These are phyloP conservation scores for Glutinoglossum americanum DNA, from an alignment of 495 filamentous ascomycete genomes.

Conservation along the genomic window DNA sequence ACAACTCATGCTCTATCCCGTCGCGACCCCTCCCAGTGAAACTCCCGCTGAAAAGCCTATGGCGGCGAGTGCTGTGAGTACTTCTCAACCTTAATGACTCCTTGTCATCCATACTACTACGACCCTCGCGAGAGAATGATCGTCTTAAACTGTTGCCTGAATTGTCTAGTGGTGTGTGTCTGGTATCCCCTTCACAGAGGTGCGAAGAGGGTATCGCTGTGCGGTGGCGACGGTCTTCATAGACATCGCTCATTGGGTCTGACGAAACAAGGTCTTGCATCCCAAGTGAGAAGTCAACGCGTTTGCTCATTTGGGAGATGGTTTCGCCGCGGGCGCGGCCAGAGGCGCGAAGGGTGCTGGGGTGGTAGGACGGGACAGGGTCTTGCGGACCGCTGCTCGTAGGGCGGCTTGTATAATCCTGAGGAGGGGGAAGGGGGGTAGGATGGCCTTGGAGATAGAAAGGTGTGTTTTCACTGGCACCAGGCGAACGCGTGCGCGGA, in stretches of 20 bases:
- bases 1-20: background rate
- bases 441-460: slow-evolving; percentile 32
- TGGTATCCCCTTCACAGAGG: background rate
- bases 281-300: slow-evolving; percentile 58
- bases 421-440: slow-evolving; percentile 14
- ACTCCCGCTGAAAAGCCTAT: background rate
- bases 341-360: slow-evolving; percentile 25
- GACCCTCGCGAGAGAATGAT: background rate
- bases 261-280: slow-evolving; percentile 35
- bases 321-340: slow-evolving; percentile 33
- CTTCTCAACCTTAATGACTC: background rate
- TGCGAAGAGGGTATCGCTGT: background rate
- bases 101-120: background rate
- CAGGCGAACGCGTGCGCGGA: slow-evolving; percentile 54
- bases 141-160: background rate
- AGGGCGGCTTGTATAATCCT: background rate
- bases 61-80: background rate
- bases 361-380: slow-evolving; percentile 25
- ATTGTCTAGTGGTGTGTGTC: too few relatives aligned
- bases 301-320: slow-evolving; percentile 30
- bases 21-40: background rate
- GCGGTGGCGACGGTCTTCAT: slow-evolving; percentile 23
- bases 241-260: slow-evolving; percentile 48
- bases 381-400: slow-evolving; percentile 5
- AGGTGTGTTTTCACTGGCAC: slow-evolving; percentile 35